Base-by-base conservation (phyloP, 176 grass and related monocot species). In the Oropetium thomaeum region DNA sequence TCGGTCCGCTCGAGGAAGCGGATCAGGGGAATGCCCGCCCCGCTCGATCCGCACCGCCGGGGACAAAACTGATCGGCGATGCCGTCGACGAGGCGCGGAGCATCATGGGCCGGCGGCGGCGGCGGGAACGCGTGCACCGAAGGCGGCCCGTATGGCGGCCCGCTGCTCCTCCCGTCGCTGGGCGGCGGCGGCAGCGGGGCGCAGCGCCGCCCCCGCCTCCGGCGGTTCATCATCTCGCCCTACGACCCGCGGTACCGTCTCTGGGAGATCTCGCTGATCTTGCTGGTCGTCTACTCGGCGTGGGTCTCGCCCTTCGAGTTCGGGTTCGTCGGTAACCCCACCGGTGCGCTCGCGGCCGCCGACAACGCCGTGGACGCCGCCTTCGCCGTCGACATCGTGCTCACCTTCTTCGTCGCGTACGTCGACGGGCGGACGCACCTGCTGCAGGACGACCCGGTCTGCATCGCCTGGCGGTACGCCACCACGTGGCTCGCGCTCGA, bases 361-460 rank as follows among this genome's bases (percentile, higher is more conserved):
- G 93, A 93, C 62, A 87, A 89, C 76, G 57, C 58, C 62, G 76
- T 93, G 14, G 75, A 97, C 65, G 76, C 40, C 48, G 86, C 86
- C 33, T 97, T 97, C 73, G 85, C 82, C 44, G 70, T 80, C 12
- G 93, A 97, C 70, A 91, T 97, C 80, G 43, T 65, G 26, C 83
- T 97, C 71, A 91, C 93, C 31, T 97, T 93, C 83, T 97, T 93
- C 68, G 81, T 97, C 1, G 90, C 93, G 9, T 93, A 77, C 80
- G 33, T 63, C 0, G 81, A 97, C 75, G 44, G 27, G 0, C 38
- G 52, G n/a, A 88, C 90, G 4, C 55, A 68, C 58, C 82, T 93
- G 14, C 76, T 97, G 19, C 40, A 87, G 32, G 90, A 97, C 67
- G 62, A 97, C 37, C 93, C 77, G 1, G 69, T 47, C 10, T 54